Conservation (phyloP, 495 filamentous ascomycete species). For the Copromyces sp. region DNA sequence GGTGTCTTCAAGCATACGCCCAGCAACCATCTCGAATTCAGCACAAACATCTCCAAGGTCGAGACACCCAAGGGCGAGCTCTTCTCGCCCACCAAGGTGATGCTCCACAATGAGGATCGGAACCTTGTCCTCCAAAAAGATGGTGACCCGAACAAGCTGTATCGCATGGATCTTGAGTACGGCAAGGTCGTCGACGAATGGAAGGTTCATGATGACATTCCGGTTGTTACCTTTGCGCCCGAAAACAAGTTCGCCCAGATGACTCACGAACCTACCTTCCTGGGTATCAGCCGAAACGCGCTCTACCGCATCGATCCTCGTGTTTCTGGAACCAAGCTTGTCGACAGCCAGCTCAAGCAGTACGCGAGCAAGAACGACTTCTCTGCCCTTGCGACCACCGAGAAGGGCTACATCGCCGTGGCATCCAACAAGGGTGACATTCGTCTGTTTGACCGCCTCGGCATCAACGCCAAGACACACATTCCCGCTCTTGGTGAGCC, state of each 20-base stretch:
- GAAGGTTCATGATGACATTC: conserved; percentile 98
- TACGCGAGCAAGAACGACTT: conserved; percentile 96
- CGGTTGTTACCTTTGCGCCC: conserved; percentile 79
- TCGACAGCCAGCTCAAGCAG: conserved; percentile 85
- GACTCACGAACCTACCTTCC: conserved; percentile 88
- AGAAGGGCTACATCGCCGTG: conserved; percentile 92
- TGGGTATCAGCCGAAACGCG: conserved; percentile 84
- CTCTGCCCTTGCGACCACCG: conserved; percentile 84
- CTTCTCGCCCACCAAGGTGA: conserved; percentile 94
- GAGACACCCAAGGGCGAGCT: conserved; percentile 77
- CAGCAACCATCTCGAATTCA: conserved; percentile 89
- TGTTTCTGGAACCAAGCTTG: conserved; percentile 80
- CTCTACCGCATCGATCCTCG: conserved; percentile 93
- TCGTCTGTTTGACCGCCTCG: conserved; percentile 88
- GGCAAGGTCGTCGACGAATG: conserved; percentile 99
- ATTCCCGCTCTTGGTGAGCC: conserved; percentile 92
- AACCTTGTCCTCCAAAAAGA: conserved; percentile 88
- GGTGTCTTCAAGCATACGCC: conserved; percentile 96
- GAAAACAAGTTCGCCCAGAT: conserved; percentile 98
- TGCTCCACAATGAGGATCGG: conserved; percentile 88
- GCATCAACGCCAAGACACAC: conserved; percentile 94
- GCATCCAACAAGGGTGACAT: conserved; percentile 97
- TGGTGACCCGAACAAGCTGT: conserved; percentile 81
- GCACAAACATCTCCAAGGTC: conserved; percentile 95
- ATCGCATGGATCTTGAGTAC: conserved; percentile 95